Conservation (phyloP, 495 filamentous ascomycete species). For the Penicillium malachiteum region DNA sequence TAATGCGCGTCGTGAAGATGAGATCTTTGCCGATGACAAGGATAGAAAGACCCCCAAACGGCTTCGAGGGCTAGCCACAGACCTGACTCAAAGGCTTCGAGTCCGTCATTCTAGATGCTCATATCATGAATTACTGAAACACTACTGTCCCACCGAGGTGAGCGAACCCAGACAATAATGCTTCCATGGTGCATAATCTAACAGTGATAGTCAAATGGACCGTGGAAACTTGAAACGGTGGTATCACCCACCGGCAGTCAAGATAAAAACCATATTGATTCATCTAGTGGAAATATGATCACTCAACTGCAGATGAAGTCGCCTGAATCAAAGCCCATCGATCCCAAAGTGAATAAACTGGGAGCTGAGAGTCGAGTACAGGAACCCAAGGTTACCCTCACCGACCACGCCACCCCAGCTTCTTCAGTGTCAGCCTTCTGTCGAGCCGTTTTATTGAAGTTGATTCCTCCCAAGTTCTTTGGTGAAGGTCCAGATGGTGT, state of each 20-base stretch:
- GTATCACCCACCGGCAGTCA: constrained; percentile 13
- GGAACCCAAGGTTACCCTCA: constrained; percentile 43
- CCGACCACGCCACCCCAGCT: constrained; percentile 68
- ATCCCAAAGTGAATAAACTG: neutral
- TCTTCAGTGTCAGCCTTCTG: constrained; percentile 85
- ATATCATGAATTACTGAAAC: constrained; percentile 69
- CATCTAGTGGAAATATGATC: constrained; percentile 25
- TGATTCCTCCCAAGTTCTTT: constrained; percentile 80
- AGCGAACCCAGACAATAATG: constrained; percentile 5
- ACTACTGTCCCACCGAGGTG: constrained; percentile 73
- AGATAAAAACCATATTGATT: constrained; percentile 5
- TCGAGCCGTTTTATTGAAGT: constrained; percentile 65
- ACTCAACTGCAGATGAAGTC: constrained; percentile 28
- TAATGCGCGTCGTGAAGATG: constrained; percentile 78
- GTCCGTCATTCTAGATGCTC: constrained; percentile 69
- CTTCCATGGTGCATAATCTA: neutral
- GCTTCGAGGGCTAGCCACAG: constrained; percentile 58
- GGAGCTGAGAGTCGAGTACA: neutral
- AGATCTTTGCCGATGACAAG: constrained; percentile 54
- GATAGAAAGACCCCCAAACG: constrained; percentile 58
- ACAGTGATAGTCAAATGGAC: constrained; percentile 25
- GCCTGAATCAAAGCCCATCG: neutral
- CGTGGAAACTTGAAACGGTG: constrained; percentile 27
- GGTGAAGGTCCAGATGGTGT: constrained; percentile 53
- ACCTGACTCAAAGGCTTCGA: constrained; percentile 67